Base-by-base conservation (phyloP, 106 monocot genomes). In the Dendrobium huoshanense region DNA sequence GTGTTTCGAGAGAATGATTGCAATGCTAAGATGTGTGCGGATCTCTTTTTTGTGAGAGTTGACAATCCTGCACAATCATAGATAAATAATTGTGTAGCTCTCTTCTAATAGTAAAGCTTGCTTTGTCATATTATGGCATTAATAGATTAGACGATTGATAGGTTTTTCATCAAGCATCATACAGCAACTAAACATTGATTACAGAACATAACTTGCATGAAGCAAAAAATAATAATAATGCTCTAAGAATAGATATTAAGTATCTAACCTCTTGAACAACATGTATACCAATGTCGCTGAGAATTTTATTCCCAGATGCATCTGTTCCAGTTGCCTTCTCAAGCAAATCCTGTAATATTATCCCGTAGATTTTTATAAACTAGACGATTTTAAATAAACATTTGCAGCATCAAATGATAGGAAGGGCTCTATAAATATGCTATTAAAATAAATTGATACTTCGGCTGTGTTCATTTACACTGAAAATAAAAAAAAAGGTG, bases 251-350 rank as follows among this genome's bases (percentile, higher is more conserved):
- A 51, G 25, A 64, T 22, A 64, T 64, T 25, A 4, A 64, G 10
- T 7, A 74, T 42, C 49, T 49, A 59, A 89, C 89, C 89, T 89
- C 67, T 27, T 89, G 86, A 77, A 86, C 86, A 49, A 89, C 76
- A 78, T 89, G 89, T 40, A 84, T 84, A n/a, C 89, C 89, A 73
- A 89, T 79, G 79, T 89, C 89, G 33, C 89, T 79, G 77, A 86
- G 84, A 40, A 89, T 77, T 22, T 65, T 84, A 81, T 89, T 89
- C 79, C 84, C 86, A 64, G 89, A 89, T 72, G 81, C 84, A 86
- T 89, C 89, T 64, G 67, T 86, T 55, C 86, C 81, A 84, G 86
- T 86, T 75, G 86, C 79, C 67, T 86, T 89, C 40, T 86, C 72
- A 9, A 89, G 81, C 68, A 86, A 86, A 2, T 89, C 84, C 89